Conservation (phyloP, 1,284 basidiomycete genomes). For the Coniophora puteana region DNA sequence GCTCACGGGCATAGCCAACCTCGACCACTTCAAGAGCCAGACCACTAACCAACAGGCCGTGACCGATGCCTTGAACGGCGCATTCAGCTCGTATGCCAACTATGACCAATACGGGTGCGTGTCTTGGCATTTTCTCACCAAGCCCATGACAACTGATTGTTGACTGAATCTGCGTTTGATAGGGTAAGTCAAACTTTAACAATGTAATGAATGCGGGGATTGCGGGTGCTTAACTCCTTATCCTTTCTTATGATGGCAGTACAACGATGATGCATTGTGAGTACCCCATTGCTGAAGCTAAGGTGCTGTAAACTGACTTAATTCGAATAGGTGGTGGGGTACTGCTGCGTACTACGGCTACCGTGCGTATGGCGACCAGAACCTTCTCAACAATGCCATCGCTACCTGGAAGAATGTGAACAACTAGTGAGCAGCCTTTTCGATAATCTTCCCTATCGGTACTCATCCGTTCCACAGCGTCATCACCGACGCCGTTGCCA, state of each 20-base stretch:
- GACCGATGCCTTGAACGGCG: constrained; percentile 2
- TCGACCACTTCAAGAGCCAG: constrained; percentile 1
- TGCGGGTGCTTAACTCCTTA: neutral
- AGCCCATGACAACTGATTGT: neutral
- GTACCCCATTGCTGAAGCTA: neutral
- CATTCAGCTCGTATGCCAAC: constrained; percentile 5
- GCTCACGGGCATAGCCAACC: constrained; percentile 34
- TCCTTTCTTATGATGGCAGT: neutral
- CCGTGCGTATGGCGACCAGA: constrained; percentile 39
- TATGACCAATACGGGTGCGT: constrained; percentile 10
- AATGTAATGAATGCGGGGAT: no score
- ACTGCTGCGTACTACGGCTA: constrained; percentile 45
- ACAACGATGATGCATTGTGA: constrained; percentile 10
- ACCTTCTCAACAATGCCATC: constrained; percentile 38
- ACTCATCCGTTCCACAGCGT: constrained; percentile 24
- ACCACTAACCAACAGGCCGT: constrained; percentile 4
- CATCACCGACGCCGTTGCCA: constrained; percentile 36
- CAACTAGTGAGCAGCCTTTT: constrained; percentile 33
- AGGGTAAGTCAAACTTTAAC: neutral
- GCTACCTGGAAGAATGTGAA: constrained; percentile 47
- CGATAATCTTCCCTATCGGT: neutral
- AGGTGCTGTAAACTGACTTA: neutral
- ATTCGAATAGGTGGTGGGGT: constrained; percentile 40
- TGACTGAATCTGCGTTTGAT: neutral
- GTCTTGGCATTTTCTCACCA: neutral